Conservation (phyloP, 495 filamentous ascomycete genomes). For the Aspergillus nanangensis region DNA sequence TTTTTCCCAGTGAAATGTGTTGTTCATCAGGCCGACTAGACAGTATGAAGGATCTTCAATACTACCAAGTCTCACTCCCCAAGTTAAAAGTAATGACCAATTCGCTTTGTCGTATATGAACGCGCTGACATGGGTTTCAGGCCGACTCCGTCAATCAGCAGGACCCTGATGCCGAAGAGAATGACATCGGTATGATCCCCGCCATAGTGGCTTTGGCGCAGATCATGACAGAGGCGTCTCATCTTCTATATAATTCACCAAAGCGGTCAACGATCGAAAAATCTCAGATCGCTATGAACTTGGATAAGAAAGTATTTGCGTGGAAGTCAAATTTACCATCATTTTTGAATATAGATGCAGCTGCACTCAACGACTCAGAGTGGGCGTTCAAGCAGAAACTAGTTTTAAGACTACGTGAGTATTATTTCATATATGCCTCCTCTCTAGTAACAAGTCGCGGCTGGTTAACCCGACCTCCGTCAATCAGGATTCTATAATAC, state of each 20-base stretch:
- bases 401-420: slow-evolving; percentile 19
- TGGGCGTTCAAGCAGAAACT: slow-evolving; percentile 28
- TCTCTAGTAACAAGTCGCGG: no score
- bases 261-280: slow-evolving; percentile 15
- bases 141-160: background rate
- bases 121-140: background rate
- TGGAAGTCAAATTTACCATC: slow-evolving; percentile 18
- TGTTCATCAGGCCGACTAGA: slow-evolving; percentile 25
- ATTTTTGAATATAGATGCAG: slow-evolving; percentile 14
- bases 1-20: slow-evolving; percentile 29
- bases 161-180: slow-evolving; percentile 20
- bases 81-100: slow-evolving; percentile 11
- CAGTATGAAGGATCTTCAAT: slow-evolving; percentile 24
- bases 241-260: slow-evolving; percentile 22
- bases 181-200: slow-evolving; percentile 24
- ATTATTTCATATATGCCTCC: background rate
- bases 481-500: slow-evolving; percentile 23
- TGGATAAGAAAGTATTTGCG: slow-evolving; percentile 13
- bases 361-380: slow-evolving; percentile 19
- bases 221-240: slow-evolving; percentile 25
- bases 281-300: slow-evolving; percentile 18
- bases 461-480: no score
- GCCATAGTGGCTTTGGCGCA: slow-evolving; percentile 21
- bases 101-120: background rate
- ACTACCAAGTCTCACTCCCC: slow-evolving; percentile 21